phyloP scores from a whole-genome alignment of 305 asterid genomes.

The Solanum hybrid region DNA sequence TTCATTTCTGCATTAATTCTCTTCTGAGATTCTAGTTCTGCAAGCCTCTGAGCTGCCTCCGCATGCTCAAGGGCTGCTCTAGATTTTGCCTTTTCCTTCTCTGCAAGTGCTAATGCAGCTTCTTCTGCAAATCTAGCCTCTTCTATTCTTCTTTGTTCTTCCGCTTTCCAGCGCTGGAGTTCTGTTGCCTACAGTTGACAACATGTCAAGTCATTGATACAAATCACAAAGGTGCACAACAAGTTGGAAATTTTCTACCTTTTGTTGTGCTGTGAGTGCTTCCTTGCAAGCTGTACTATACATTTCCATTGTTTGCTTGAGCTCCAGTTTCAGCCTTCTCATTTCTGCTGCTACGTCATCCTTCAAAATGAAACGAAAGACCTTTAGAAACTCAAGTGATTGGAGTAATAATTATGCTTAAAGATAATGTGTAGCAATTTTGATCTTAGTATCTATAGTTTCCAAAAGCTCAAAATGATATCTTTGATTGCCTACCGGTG shows the following conservation, averaged over 20 bases:
- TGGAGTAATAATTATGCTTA: neutral
- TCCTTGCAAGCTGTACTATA: conserved; percentile 40
- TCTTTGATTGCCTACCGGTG: neutral
- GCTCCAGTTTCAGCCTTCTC: conserved; percentile 37
- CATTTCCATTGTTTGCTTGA: conserved; percentile 46
- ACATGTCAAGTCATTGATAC: neutral
- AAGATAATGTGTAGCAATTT: neutral
- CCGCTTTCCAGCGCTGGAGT: conserved; percentile 37
- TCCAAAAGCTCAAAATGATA: neutral
- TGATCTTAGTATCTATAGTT: neutral
- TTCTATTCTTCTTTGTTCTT: conserved; percentile 33
- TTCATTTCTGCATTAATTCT: conserved; percentile 30
- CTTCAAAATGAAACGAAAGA: conserved; percentile 9
- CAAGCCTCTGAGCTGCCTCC: conserved; percentile 32
- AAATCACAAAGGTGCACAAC: neutral
- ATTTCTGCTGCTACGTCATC: conserved; percentile 41
- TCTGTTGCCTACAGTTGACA: conserved; percentile 25
- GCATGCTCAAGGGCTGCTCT: conserved; percentile 31
- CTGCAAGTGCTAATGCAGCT: conserved; percentile 28
- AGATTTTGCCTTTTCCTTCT: conserved; percentile 33
- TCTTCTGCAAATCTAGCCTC: conserved; percentile 34
- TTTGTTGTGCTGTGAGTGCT: conserved; percentile 33
- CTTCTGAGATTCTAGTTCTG: conserved; percentile 37
- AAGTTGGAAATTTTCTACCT: conserved; percentile 10
- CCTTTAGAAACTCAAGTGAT: neutral